Conservation (phyloP, 2,329 filamentous ascomycete genomes). For the Colletotrichum sidae region DNA sequence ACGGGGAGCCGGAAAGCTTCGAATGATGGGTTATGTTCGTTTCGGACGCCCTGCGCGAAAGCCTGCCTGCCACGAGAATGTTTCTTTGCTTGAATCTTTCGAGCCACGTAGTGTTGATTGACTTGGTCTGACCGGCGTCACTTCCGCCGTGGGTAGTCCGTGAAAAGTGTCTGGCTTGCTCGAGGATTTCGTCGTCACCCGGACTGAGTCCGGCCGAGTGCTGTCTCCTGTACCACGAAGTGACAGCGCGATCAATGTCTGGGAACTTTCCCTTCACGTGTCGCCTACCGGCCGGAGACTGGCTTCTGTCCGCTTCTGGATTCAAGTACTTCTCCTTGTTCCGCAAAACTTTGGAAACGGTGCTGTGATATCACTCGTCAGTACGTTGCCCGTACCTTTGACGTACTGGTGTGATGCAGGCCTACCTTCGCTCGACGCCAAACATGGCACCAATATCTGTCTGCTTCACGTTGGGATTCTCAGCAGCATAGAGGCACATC, state of each 20-base stretch:
- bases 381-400: conserved; percentile 28
- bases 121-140: conserved; percentile 75
- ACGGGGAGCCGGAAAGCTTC: conserved; percentile 66
- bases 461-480: conserved; percentile 91
- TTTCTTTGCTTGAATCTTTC: conserved; percentile 97
- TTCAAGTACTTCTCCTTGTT: conserved; percentile 95
- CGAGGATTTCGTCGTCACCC: conserved; percentile 83
- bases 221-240: conserved; percentile 87
- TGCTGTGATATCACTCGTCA: conserved; percentile 68
- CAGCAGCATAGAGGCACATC: conserved; percentile 95
- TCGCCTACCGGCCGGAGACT: conserved; percentile 80
- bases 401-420: conserved; percentile 14
- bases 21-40: conserved; percentile 78
- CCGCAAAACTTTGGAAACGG: conserved; percentile 96
- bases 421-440: conserved; percentile 96
- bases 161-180: conserved; percentile 86
- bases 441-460: conserved; percentile 96
- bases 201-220: conserved; percentile 80
- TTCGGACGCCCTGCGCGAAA: conserved; percentile 70
- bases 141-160: conserved; percentile 69
- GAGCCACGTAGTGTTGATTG: conserved; percentile 82
- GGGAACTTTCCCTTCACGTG: conserved; percentile 82
- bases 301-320: conserved; percentile 77
- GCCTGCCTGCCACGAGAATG: conserved; percentile 57
- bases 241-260: conserved; percentile 91